Evolutionary conservation across 2,329 filamentous ascomycete genomes (phyloP).

Genomic region (Phyllosticta citribraziliensis): DNA sequence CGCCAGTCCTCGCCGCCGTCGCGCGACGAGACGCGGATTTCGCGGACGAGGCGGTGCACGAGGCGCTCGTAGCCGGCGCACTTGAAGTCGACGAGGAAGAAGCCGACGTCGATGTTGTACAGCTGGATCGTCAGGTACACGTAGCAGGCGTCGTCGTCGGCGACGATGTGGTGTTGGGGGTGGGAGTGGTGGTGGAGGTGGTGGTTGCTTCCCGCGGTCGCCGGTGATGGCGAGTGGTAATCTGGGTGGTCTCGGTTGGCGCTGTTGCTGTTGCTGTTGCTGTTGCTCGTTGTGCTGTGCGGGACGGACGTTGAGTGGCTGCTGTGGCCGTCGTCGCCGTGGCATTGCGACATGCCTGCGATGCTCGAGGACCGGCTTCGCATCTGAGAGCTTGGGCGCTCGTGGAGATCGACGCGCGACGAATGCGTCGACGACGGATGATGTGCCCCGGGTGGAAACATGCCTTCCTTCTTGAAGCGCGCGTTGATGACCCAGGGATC

Average conservation of each 20-base stretch:
- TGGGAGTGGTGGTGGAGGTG: conserved; percentile 18
- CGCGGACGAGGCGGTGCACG: conserved; percentile 37
- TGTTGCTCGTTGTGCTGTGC: conserved; percentile 24
- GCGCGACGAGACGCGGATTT: conserved; percentile 22
- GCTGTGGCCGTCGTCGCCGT: conserved; percentile 2
- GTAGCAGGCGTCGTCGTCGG: conserved; percentile 59
- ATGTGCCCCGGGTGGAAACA: conserved; percentile 44
- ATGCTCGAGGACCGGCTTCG: conserved; percentile 8
- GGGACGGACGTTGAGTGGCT: not conserved
- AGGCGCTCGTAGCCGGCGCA: conserved; percentile 95
- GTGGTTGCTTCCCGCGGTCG: conserved; percentile 32
- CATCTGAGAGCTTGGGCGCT: conserved; percentile 1
- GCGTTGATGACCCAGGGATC: conserved; percentile 94
- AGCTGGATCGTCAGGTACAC: conserved; percentile 95
- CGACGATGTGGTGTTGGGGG: conserved; percentile 21
- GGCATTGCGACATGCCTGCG: not conserved
- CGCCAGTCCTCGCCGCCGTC: conserved; percentile 14
- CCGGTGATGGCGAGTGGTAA: conserved; percentile 14
- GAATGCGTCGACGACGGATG: conserved; percentile 42
- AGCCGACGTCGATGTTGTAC: conserved; percentile 80
- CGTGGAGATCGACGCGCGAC: conserved; percentile 36
- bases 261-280: not conserved
- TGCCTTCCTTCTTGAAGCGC: conserved; percentile 75
- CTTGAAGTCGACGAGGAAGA: conserved; percentile 94
- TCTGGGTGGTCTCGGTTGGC: not conserved